phyloP scores from a whole-genome alignment of 768 basidiomycete genomes.

The Boletus rubroflammeus region DNA sequence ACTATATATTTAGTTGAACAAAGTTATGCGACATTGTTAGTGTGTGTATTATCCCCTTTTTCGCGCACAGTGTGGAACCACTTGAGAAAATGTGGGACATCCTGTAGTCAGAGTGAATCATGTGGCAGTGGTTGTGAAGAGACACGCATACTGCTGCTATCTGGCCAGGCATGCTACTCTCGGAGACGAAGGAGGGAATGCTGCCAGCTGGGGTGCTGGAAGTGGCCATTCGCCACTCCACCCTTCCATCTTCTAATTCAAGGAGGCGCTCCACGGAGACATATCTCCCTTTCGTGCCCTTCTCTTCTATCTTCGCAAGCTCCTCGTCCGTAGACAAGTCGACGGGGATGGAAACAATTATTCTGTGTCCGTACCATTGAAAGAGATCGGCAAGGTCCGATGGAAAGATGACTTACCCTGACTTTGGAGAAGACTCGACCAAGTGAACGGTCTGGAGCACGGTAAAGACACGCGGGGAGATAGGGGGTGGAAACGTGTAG shows the following conservation, averaged over 20 bases:
- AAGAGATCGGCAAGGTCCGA: background rate
- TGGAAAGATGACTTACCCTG: slow-evolving; percentile 46
- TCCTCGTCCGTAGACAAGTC: slow-evolving; percentile 59
- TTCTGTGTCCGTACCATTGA: slow-evolving; percentile 12
- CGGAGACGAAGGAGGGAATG: slow-evolving; percentile 62
- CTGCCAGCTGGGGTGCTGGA: slow-evolving; percentile 67
- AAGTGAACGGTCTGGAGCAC: slow-evolving; percentile 63
- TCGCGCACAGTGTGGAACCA: slow-evolving; percentile 49
- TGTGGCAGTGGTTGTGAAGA: background rate
- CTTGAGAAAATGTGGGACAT: slow-evolving; percentile 68
- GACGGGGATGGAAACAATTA: slow-evolving; percentile 61
- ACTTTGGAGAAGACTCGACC: slow-evolving; percentile 45
- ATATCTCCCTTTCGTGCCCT: slow-evolving; percentile 64
- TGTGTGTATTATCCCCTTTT: slow-evolving; percentile 1
- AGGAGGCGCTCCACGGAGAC: slow-evolving; percentile 63
- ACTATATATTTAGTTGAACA: background rate
- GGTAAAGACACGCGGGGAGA: slow-evolving; percentile 74
- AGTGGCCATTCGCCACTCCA: slow-evolving; percentile 81
- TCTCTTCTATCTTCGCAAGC: slow-evolving; percentile 57
- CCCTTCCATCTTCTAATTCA: slow-evolving; percentile 58
- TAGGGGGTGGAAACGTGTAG: slow-evolving; percentile 68
- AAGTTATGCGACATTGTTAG: background rate
- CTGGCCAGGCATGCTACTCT: slow-evolving; percentile 55
- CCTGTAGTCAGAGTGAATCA: slow-evolving; percentile 37
- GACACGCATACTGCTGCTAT: slow-evolving; percentile 50